Evolutionary conservation across 2,329 filamentous ascomycete species (phyloP), one percentile per base, ranked within the genome.

Genomic region (Nemania sp.): DNA sequence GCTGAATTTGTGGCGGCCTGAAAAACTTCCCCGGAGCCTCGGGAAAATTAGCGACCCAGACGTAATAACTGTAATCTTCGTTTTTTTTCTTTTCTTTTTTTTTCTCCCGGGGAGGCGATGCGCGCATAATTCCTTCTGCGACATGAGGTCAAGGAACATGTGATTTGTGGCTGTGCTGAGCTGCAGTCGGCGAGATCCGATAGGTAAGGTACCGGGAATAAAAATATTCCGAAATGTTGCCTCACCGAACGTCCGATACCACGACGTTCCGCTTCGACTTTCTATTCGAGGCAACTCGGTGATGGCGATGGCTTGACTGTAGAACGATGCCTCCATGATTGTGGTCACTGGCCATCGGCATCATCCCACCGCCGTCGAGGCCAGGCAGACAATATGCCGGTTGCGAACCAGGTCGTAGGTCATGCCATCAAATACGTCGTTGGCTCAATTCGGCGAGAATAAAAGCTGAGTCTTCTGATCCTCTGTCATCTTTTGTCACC

Each of bases 311-410:
- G 40, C 17, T 47, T 13, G 34, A 57, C 29, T 34, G 53, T 60
- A 53, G 58, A 21, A 60, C 53, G 47, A 53, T 51, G 13, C 21
- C 46, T 40, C 46, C 17, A 18, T 15, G 39, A 46, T 34, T 11
- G 37, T 25, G 48, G 42, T 48, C 35, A 29, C 34, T 32, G 35
- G 21, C 42, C 40, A 20, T 43, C 32, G n/a, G 40, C 46, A 25
- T 21, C 34, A 21, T 17, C 40, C 25, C 37, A 17, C 7, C 12
- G 43, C 7, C 12, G 43, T 51, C 15, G 29, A 40, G 42, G 15
- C 12, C 21, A 40, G 39, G 34, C 21, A 39, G 25, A 29, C n/a
- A 29, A 7, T 29, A 4, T 29, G 25, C 25, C 25, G 25, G 25
- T 29, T 29, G 25, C 25, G 25, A 29, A 29, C 25, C 4, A 29